Evolutionary conservation across 169 alveolate species (phyloP).

Genomic region (Cryptosporidium bovis): DNA sequence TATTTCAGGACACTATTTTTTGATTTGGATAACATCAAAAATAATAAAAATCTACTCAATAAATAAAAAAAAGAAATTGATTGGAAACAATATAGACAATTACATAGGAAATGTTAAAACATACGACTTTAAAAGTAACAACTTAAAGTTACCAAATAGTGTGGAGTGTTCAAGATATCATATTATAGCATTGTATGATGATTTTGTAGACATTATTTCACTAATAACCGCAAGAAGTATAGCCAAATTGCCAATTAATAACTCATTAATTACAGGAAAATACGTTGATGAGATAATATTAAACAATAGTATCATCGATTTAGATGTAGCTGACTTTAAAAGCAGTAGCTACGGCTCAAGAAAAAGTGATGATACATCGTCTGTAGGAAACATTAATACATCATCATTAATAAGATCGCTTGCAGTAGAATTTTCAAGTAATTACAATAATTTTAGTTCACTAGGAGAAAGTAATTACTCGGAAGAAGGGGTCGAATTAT

Average conservation of each 20-base stretch:
- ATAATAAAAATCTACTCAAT: constrained; percentile 18
- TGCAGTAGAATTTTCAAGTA: constrained; percentile 34
- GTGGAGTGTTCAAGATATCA: constrained; percentile 67
- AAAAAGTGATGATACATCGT: neutral
- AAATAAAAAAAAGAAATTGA: neutral
- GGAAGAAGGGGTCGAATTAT: constrained; percentile 23
- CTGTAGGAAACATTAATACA: neutral
- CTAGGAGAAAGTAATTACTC: neutral
- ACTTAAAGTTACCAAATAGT: constrained; percentile 30
- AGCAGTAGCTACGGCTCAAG: neutral
- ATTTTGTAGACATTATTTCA: constrained; percentile 26
- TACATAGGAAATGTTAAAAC: neutral
- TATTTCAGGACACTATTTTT: constrained; percentile 10
- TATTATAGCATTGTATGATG: constrained; percentile 43
- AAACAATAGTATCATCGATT: neutral
- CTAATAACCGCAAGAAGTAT: constrained; percentile 51
- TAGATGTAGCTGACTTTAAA: neutral
- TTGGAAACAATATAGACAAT: neutral
- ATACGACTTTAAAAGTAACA: constrained; percentile 5
- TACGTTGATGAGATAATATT: neutral
- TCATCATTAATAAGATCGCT: neutral
- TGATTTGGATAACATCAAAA: constrained; percentile 34
- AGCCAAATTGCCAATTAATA: constrained; percentile 18
- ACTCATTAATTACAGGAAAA: constrained; percentile 8
- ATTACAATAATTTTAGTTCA: constrained; percentile 1